Evolutionary conservation across 2,329 filamentous ascomycete species (phyloP).

Genomic region (Sarocladiaceae sp.): DNA sequence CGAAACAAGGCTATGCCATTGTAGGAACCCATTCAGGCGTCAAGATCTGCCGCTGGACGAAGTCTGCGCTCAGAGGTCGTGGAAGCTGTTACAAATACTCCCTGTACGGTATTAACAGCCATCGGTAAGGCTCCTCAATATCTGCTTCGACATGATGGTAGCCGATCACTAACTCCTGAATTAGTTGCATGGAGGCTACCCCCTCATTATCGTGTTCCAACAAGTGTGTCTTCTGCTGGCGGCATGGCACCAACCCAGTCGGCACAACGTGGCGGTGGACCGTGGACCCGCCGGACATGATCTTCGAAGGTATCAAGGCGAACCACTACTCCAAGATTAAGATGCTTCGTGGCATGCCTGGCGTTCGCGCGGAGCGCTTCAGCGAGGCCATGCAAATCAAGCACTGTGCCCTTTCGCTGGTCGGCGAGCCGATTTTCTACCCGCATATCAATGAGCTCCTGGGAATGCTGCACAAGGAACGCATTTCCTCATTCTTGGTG

Average conservation of each 20-base stretch:
- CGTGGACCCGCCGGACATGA: conserved; percentile 82
- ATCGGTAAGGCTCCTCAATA: conserved; percentile 49
- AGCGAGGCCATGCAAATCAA: conserved; percentile 88
- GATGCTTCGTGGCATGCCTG: conserved; percentile 89
- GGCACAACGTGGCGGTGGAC: conserved; percentile 97
- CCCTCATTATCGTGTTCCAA: conserved; percentile 94
- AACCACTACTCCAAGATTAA: conserved; percentile 97
- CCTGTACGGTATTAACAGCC: conserved; percentile 93
- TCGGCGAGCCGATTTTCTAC: conserved; percentile 98
- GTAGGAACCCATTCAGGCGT: conserved; percentile 93
- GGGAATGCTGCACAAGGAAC: conserved; percentile 72
- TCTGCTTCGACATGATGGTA: neutral
- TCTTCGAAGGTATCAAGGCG: conserved; percentile 84
- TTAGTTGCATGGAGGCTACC: conserved; percentile 86
- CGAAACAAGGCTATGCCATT: conserved; percentile 94
- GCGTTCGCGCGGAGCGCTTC: conserved; percentile 85
- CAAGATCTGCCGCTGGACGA: conserved; percentile 98
- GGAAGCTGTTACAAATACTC: conserved; percentile 97
- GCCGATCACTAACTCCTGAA: neutral
- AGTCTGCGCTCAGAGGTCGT: conserved; percentile 86
- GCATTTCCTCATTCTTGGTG: conserved; percentile 89
- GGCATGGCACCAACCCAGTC: conserved; percentile 94
- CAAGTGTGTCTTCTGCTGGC: conserved; percentile 99
- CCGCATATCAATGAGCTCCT: conserved; percentile 94
- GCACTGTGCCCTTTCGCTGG: conserved; percentile 85